Percentiles rank a stretch among this genome's conserved stretches.
Conservation (phyloP, 495 filamentous ascomycete species). For the Aspergillus funiculosus region DNA sequence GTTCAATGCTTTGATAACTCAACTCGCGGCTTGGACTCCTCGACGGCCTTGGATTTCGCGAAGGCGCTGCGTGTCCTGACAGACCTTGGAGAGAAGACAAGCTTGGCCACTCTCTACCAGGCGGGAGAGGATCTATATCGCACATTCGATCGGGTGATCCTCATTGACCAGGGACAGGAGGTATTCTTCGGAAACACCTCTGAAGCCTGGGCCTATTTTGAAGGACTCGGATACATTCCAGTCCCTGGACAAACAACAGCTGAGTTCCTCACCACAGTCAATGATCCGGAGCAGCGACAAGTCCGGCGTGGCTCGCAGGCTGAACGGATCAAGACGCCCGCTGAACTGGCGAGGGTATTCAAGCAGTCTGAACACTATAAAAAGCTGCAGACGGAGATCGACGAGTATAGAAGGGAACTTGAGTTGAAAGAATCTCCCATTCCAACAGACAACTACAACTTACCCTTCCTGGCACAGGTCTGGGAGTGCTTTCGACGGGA, state of each 20-base stretch:
- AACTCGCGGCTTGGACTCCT: slow-evolving; percentile 55
- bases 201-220: slow-evolving; percentile 59
- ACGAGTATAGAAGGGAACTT: neutral
- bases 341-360: neutral
- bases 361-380: neutral
- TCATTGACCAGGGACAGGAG: slow-evolving; percentile 56
- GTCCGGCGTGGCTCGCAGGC: slow-evolving; percentile 46
- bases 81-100: slow-evolving; percentile 36
- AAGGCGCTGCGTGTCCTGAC: slow-evolving; percentile 43
- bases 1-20: slow-evolving; percentile 57
- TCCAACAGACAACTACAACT: neutral
- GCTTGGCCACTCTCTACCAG: slow-evolving; percentile 51
- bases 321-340: neutral
- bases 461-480: neutral
- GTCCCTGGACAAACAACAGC: slow-evolving; percentile 60
- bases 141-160: slow-evolving; percentile 57
- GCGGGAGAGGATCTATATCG: slow-evolving; percentile 57
- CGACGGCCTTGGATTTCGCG: slow-evolving; percentile 49
- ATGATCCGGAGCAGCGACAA: slow-evolving; percentile 58
- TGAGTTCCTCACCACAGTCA: slow-evolving; percentile 64
- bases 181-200: slow-evolving; percentile 52
- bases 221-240: slow-evolving; percentile 57
- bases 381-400: slow-evolving; percentile 24
- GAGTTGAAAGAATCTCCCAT: neutral
- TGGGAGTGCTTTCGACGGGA: neutral